phyloP scores from a whole-genome alignment of 768 basidiomycete species.

The Serendipita indica region DNA sequence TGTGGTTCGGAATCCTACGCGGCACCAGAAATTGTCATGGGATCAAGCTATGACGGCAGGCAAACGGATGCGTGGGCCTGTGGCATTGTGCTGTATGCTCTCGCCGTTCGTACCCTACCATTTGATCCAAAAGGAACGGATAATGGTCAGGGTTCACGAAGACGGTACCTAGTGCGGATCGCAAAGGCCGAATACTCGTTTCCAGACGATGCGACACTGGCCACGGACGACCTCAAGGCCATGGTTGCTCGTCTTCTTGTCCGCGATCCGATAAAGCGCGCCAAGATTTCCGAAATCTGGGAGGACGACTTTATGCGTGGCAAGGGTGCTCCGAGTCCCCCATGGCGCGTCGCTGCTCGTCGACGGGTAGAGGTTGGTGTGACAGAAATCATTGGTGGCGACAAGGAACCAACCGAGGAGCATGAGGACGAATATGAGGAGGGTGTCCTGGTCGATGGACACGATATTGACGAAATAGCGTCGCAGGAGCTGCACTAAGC shows the following conservation, averaged over 20 bases:
- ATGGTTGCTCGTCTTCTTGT: slow-evolving; percentile 52
- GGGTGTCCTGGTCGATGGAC: slow-evolving; percentile 21
- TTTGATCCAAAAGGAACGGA: slow-evolving; percentile 34
- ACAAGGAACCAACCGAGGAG: slow-evolving; percentile 10
- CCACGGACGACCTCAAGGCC: slow-evolving; percentile 31
- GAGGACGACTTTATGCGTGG: slow-evolving; percentile 34
- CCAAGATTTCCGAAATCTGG: slow-evolving; percentile 49
- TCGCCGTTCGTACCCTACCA: slow-evolving; percentile 54
- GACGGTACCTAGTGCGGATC: slow-evolving; percentile 59
- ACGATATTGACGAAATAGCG: slow-evolving; percentile 21
- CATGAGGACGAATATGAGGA: slow-evolving; percentile 17
- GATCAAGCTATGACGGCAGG: slow-evolving; percentile 59
- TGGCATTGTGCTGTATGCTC: slow-evolving; percentile 73
- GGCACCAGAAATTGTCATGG: slow-evolving; percentile 59
- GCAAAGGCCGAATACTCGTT: slow-evolving; percentile 68
- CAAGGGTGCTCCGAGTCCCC: slow-evolving; percentile 22
- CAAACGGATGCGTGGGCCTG: slow-evolving; percentile 83
- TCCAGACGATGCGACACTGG: slow-evolving; percentile 33
- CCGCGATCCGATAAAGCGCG: slow-evolving; percentile 51
- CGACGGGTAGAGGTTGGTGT: not conserved
- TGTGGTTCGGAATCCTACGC: slow-evolving; percentile 86
- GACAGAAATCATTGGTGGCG: slow-evolving; percentile 24
- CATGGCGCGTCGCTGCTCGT: slow-evolving; percentile 10
- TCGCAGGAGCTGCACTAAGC: slow-evolving; percentile 17
- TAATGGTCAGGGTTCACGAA: slow-evolving; percentile 27